phyloP scores from a whole-genome alignment of 768 basidiomycete species.

The Lyophyllum atratum region DNA sequence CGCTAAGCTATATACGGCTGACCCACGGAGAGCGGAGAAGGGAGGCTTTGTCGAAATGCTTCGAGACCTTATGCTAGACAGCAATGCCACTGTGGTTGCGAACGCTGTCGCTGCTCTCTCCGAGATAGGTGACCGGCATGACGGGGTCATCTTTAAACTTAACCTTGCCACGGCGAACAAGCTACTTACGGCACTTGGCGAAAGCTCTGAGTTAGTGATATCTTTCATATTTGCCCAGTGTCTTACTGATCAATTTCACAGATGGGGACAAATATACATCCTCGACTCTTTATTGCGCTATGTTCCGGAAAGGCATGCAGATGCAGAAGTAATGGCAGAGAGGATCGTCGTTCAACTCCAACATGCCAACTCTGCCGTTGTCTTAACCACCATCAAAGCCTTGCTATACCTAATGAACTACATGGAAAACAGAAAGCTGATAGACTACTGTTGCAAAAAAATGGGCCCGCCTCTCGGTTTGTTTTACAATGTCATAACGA shows the following conservation, averaged over 20 bases:
- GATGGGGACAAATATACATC: slow-evolving; percentile 99
- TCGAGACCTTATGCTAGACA: slow-evolving; percentile 88
- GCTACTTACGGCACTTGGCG: slow-evolving; percentile 85
- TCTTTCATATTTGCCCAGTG: neutral
- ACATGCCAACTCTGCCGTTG: slow-evolving; percentile 99
- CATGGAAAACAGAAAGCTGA: slow-evolving; percentile 85
- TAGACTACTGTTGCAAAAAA: slow-evolving; percentile 92
- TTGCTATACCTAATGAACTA: slow-evolving; percentile 98
- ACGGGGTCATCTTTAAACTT: slow-evolving; percentile 90
- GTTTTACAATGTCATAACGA: neutral
- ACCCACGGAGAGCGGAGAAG: slow-evolving; percentile 83
- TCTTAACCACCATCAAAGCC: slow-evolving; percentile 96
- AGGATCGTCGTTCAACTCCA: slow-evolving; percentile 91
- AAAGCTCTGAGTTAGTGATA: slow-evolving; percentile 91
- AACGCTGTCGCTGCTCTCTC: slow-evolving; percentile 96
- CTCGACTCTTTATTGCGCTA: slow-evolving; percentile 91
- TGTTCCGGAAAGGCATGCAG: slow-evolving; percentile 84
- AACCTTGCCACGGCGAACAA: slow-evolving; percentile 89
- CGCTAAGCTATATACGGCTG: slow-evolving; percentile 90
- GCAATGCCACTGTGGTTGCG: slow-evolving; percentile 95
- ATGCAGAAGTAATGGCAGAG: slow-evolving; percentile 96
- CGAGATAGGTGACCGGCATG: slow-evolving; percentile 95
- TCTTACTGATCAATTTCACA: slow-evolving; percentile 30
- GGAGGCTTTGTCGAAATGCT: slow-evolving; percentile 90
- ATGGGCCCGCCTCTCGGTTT: slow-evolving; percentile 96